Evolutionary conservation across 495 filamentous ascomycete species (phyloP), one percentile per base, ranked within the genome.

Genomic region (Penicillium flavigenum): DNA sequence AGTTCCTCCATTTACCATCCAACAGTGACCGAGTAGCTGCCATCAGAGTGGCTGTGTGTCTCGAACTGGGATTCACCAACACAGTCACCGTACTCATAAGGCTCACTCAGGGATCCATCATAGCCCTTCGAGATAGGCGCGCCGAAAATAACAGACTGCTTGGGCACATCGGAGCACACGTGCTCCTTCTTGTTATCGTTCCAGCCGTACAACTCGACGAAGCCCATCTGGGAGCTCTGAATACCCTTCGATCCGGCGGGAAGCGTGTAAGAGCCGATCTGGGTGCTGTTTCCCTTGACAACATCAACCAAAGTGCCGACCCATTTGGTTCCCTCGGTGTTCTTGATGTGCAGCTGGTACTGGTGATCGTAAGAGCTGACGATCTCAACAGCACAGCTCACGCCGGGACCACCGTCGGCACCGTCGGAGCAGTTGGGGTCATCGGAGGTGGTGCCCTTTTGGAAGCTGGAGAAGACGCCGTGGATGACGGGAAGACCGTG

Each of bases 31-130:
- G 54, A 43, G 42, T 55, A 60, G n/a, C 58, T 53, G 17, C 31
- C 50, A n/a, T 22, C 41, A 9, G 47, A 54, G 41, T 52, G 41
- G 51, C 19, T 45, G 43, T 43, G 19, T 4, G 59, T 53, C 46
- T 54, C 50, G 29, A 67, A 71, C 4, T 29, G 47, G 16, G 52
- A 63, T 60, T 69, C 26, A 22, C 66, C 68, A 50, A 59, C 62
- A 54, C 68, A 71, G 44, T 71, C 68, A 5, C 69, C 69, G 49
- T 71, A 69, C 51, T 69, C 64, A 56, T 71, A 67, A 24, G 66
- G 58, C 53, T 61, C 58, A 1, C 29, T 29, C 41, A 67, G 2
- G 10, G n/a, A 39, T 10, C 62, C 66, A 19, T 19, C 0, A 1
- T 42, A 51, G 1, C 58, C 66, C 24, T 56, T 41, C 5, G 58